Base-by-base conservation (phyloP, 192 early-diverging fungal species). In the Podila horticola region DNA sequence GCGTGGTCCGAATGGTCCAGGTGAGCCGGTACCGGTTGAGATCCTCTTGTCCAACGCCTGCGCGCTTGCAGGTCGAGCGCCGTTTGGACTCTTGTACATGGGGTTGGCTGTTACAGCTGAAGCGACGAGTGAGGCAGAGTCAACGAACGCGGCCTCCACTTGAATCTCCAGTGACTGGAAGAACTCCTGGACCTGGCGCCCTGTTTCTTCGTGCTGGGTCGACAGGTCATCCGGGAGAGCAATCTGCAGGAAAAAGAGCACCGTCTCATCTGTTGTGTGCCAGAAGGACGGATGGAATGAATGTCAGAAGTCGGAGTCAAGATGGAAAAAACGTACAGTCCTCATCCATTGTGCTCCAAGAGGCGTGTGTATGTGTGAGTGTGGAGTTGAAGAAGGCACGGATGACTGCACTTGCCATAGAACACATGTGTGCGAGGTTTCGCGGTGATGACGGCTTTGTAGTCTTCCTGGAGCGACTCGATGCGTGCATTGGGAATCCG, bases 141-240 rank as follows among this genome's bases (percentile, higher is more conserved):
- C 89, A 1, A 74, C 73, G 74, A 88, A 75, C 13, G 87, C 82
- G 6, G 89, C 89, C 50, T 90, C 89, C 22, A 88, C 81, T 61
- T 86, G 83, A 28, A 90, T 84, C 63, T 90, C 89, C 9, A 90
- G 71, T 33, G 85, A 81, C 12, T 84, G 62, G 49, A 85, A 90
- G 68, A 90, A 86, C 11, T 74, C 67, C 10, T 74, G 66, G 4
- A 82, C 85, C 7, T 73, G 79, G 22, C 55, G 74, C 49, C 12
- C 49, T 19, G 51, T 84, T 55, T 61, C 83, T 62, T 57, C 82
- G 48, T 45, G 83, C 69, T 63, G 71, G 30, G 75, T 84, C 29
- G 74, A 75, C 33, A 73, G 48, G 67, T 81, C 77, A 69, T 81
- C 71, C 22, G 83, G 72, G 30, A 84, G 74, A 11, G 77, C 58